Evolutionary conservation across 2,329 filamentous ascomycete genomes (phyloP).

Genomic region (Xylariaceae sp.): DNA sequence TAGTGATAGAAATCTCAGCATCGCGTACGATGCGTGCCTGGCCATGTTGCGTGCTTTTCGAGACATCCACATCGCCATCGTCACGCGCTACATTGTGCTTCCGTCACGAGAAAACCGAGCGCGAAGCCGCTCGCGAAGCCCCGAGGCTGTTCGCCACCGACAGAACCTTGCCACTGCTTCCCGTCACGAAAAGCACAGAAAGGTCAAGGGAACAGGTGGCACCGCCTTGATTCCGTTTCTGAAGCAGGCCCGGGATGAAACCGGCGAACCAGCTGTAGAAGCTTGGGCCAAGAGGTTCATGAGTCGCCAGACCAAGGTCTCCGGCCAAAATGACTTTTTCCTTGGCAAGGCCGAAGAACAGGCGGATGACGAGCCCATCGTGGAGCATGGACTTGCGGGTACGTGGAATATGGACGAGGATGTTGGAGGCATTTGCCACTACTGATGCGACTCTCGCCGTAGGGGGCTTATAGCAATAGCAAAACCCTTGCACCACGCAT

Average conservation of each 20-base stretch:
- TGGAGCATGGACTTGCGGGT: slow-evolving; percentile 64
- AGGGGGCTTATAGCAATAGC: too few species aligned
- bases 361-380: slow-evolving; percentile 22
- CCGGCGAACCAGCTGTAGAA: slow-evolving; percentile 80
- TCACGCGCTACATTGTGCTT: slow-evolving; percentile 90
- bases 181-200: slow-evolving; percentile 43
- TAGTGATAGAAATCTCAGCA: slow-evolving; percentile 60
- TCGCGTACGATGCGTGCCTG: slow-evolving; percentile 89
- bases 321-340: slow-evolving; percentile 54
- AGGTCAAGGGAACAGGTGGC: slow-evolving; percentile 84
- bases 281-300: slow-evolving; percentile 57
- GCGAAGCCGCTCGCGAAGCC: slow-evolving; percentile 56
- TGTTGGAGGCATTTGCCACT: slow-evolving; percentile 60
- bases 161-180: slow-evolving; percentile 61
- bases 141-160: slow-evolving; percentile 42
- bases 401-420: slow-evolving; percentile 86
- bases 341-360: slow-evolving; percentile 46
- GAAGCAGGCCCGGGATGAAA: slow-evolving; percentile 95
- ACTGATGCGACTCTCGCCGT: slow-evolving; percentile 26
- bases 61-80: slow-evolving; percentile 94
- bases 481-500: too few species aligned
- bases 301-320: slow-evolving; percentile 45
- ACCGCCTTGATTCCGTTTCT: slow-evolving; percentile 93
- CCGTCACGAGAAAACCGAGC: slow-evolving; percentile 73
- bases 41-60: slow-evolving; percentile 66